Evolutionary conservation across 257 asterid genomes (phyloP).

Genomic region (Salvia miltiorrhiza): DNA sequence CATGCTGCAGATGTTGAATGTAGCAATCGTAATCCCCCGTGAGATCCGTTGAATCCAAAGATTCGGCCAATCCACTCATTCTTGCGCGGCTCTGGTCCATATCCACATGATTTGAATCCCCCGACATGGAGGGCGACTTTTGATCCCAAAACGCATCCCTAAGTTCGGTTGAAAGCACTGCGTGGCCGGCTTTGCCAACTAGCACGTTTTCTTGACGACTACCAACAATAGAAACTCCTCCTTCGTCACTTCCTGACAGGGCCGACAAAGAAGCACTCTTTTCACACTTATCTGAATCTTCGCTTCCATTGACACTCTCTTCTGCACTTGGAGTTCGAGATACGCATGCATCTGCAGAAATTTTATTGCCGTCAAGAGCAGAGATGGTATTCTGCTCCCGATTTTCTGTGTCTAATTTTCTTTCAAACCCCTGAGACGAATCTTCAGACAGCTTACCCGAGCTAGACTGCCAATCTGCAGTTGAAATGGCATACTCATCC

Average conservation of each 20-base stretch:
- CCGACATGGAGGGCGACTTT: slow-evolving; percentile 18
- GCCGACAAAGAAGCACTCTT: slow-evolving; percentile 11
- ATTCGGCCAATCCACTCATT: slow-evolving; percentile 27
- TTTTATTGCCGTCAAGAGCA: slow-evolving; percentile 20
- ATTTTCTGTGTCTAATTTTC: background rate
- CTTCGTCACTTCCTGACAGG: slow-evolving; percentile 19
- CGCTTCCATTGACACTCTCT: slow-evolving; percentile 17
- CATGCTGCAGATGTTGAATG: slow-evolving; percentile 39
- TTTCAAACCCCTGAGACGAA: slow-evolving; percentile 1
- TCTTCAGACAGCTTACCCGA: slow-evolving; percentile 13
- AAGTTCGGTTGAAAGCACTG: slow-evolving; percentile 12
- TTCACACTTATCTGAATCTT: slow-evolving; percentile 18
- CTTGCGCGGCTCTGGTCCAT: slow-evolving; percentile 20
- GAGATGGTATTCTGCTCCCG: slow-evolving; percentile 12
- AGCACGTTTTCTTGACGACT: slow-evolving; percentile 11
- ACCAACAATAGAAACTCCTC: slow-evolving; percentile 9
- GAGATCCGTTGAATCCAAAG: slow-evolving; percentile 46
- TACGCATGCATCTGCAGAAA: slow-evolving; percentile 20
- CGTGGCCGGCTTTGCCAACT: slow-evolving; percentile 20
- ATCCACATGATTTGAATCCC: slow-evolving; percentile 16
- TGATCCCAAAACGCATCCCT: background rate
- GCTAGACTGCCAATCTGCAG: slow-evolving; percentile 11
- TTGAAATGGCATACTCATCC: background rate
- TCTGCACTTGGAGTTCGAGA: slow-evolving; percentile 16
- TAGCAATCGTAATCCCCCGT: slow-evolving; percentile 59